Conservation (phyloP, 441 rosid genomes). For the Theobroma grandiflorum region DNA sequence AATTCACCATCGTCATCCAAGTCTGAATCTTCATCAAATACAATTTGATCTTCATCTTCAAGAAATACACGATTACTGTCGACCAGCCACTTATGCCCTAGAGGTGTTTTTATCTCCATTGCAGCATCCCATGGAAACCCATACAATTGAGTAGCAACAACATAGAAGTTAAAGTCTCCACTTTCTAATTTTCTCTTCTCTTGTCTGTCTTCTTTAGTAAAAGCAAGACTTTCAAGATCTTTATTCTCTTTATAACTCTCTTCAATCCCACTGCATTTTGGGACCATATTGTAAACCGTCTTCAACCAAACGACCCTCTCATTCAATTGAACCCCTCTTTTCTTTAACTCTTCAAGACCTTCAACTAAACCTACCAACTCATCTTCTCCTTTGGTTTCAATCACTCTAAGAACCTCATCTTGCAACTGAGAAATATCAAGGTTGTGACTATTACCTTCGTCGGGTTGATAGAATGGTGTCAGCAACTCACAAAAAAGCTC, state of each 20-base stretch:
- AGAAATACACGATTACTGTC: no score
- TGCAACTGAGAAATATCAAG: background rate
- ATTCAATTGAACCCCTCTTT: background rate
- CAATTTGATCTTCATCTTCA: background rate
- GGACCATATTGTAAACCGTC: no score
- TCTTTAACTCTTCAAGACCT: background rate
- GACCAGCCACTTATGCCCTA: background rate
- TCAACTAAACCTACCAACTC: background rate
- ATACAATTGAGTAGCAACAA: background rate
- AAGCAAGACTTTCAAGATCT: no score
- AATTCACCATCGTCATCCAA: background rate
- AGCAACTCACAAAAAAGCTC: background rate
- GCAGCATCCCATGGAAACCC: background rate
- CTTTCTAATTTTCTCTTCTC: background rate
- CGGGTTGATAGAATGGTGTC: background rate
- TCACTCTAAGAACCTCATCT: background rate
- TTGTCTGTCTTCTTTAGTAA: background rate
- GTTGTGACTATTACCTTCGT: no score
- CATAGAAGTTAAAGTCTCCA: background rate
- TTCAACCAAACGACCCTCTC: no score
- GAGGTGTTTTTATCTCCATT: background rate
- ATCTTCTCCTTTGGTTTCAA: background rate
- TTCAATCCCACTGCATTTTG: no score
- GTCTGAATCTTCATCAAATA: background rate
- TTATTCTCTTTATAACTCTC: no score